Conservation (phyloP, 2,329 filamentous ascomycete species). For the Coniochaeta sp. region DNA sequence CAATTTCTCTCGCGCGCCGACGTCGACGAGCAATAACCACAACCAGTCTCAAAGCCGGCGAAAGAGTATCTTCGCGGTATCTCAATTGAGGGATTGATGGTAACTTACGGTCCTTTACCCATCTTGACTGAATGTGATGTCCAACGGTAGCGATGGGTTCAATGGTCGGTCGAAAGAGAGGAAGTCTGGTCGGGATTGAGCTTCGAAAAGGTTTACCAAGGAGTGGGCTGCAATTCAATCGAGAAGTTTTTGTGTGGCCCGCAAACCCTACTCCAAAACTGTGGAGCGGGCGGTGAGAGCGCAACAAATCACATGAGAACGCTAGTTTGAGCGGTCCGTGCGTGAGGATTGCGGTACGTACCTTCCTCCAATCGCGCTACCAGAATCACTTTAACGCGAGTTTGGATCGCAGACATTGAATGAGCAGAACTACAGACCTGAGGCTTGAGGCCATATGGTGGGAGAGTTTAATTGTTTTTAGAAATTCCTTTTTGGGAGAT, state of each 20-base stretch:
- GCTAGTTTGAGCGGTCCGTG: neutral
- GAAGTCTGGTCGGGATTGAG: constrained; percentile 9
- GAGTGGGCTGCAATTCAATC: constrained; percentile 15
- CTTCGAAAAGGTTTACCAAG: constrained; percentile 13
- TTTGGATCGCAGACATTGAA: too few relatives aligned
- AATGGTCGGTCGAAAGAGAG: constrained; percentile 10
- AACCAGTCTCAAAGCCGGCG: neutral
- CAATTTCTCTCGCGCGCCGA: neutral
- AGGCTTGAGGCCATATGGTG: too few relatives aligned
- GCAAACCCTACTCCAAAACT: constrained; percentile 17
- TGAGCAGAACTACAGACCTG: too few relatives aligned
- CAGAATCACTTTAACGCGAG: too few relatives aligned
- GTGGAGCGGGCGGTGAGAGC: constrained; percentile 13
- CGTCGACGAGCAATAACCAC: neutral
- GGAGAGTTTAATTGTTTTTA: too few relatives aligned
- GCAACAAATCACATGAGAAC: neutral
- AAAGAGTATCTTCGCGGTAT: neutral
- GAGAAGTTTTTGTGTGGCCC: constrained; percentile 6
- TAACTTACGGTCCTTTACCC: constrained; percentile 47
- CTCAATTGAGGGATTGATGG: neutral
- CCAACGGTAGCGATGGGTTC: constrained; percentile 20
- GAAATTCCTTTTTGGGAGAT: neutral
- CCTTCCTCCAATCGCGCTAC: too few relatives aligned
- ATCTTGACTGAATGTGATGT: constrained; percentile 32
- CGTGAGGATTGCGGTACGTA: neutral